These are phyloP conservation scores for Taphrina deformans DNA, from an alignment of 1,139 yeast genomes.

Conservation along the genomic window DNA sequence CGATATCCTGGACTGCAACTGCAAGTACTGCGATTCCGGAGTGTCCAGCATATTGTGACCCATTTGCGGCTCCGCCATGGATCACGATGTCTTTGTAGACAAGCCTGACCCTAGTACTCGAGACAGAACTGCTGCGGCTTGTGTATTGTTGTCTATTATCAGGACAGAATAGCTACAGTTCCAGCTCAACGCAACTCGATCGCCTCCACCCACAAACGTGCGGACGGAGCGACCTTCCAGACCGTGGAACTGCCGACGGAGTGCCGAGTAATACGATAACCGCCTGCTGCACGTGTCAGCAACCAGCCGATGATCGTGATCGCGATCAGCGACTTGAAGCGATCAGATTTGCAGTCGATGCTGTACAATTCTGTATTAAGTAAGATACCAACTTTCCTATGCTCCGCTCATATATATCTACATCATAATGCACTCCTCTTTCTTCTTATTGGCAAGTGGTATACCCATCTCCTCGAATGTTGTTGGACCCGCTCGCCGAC, in stretches of 20 bases:
- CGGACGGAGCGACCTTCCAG: background rate
- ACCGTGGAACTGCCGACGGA: no score
- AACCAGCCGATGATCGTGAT: background rate
- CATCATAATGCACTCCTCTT: conserved; percentile 44
- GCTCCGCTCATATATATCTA: conserved; percentile 36
- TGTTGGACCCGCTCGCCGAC: conserved; percentile 45
- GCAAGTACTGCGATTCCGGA: conserved; percentile 9
- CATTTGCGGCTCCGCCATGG: conserved; percentile 12
- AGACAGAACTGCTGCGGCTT: background rate
- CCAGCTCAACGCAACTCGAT: background rate
- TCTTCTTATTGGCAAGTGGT: conserved; percentile 41
- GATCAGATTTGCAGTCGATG: background rate
- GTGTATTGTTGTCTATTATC: background rate
- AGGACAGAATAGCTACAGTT: no score
- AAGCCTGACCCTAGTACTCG: no score
- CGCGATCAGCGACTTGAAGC: background rate
- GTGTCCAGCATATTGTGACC: conserved; percentile 1
- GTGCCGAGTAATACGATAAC: background rate
- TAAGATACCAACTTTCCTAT: no score
- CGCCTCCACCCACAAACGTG: background rate
- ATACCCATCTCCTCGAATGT: conserved; percentile 47
- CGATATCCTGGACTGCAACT: conserved; percentile 2
- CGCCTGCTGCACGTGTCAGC: background rate
- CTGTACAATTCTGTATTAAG: background rate
- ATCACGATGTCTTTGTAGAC: no score